Evolutionary conservation across 805 yeast genomes (phyloP).

Genomic region (Kuraishia cidri): DNA sequence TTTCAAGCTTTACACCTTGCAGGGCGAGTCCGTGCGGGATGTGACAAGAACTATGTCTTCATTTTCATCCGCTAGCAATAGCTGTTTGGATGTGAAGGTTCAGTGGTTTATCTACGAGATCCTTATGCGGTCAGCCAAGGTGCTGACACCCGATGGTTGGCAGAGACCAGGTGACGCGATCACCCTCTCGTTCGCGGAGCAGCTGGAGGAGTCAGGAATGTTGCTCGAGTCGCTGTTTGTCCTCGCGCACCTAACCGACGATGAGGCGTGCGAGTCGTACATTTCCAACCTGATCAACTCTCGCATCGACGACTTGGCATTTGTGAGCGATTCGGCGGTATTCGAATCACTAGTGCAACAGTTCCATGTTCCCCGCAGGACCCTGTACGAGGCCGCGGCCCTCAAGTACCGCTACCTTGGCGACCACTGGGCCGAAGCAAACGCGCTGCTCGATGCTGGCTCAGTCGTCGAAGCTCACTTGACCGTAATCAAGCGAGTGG

Average conservation of each 20-base stretch:
- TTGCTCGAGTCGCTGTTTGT: constrained; percentile 58
- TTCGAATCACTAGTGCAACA: constrained; percentile 25
- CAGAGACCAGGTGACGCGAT: constrained; percentile 10
- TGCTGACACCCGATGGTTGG: constrained; percentile 5
- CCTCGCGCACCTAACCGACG: constrained; percentile 45
- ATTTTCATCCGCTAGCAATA: background rate
- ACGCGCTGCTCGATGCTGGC: constrained; percentile 52
- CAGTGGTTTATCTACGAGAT: constrained; percentile 9
- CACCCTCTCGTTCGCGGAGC: constrained; percentile 32
- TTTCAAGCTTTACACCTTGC: constrained; percentile 18
- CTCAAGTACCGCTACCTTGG: constrained; percentile 36
- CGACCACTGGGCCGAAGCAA: constrained; percentile 50
- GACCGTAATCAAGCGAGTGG: constrained; percentile 47
- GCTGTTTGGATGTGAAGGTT: constrained; percentile 2
- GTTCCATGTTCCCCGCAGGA: constrained; percentile 36
- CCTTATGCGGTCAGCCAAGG: constrained; percentile 7
- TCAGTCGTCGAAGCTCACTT: constrained; percentile 57
- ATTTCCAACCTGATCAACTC: constrained; percentile 27
- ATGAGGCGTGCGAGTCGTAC: constrained; percentile 28
- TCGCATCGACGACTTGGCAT: constrained; percentile 19
- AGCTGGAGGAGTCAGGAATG: constrained; percentile 35
- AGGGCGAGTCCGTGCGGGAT: background rate
- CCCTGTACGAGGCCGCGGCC: constrained; percentile 55
- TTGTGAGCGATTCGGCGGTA: constrained; percentile 16
- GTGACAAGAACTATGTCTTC: background rate